Evolutionary conservation across 1,284 basidiomycete genomes (phyloP), one percentile per base, ranked within the genome.

Genomic region (Heliocybe sulcata): DNA sequence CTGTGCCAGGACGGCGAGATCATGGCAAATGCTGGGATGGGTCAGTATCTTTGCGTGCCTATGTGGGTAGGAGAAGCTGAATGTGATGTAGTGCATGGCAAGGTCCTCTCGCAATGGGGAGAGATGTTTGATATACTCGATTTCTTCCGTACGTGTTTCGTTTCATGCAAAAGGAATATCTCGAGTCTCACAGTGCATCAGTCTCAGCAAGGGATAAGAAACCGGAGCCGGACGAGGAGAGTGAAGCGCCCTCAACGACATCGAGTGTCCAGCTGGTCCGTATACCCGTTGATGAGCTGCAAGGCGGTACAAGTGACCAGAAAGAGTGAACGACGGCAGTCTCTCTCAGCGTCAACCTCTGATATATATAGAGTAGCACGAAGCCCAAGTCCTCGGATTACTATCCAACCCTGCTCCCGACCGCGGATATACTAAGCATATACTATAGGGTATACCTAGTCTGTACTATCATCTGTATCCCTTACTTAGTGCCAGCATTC

Each of bases 31-130:
- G 85, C 87, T 3, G 87, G 85, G 2, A 72, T 80, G 73, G 80
- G 87, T 87, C 55, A 45, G 69, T 59, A 0, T 14, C 2, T 23
- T 3, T 22, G 22, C n/a, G 55, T 26, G 29, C 42, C 20, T 20
- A 47, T 49, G 25, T 20, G 31, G n/a, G 27, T 16, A 6, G 22
- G 33, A 35, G 35, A 20, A 52, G 35, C 53, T 58, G 56, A 38
- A 10, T 54, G 26, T 16, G 25, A 29, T 47, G 27, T 56, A 90
- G 87, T 85, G 29, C 83, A 86, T 58, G 87, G 87, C 10, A 79
- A 87, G 63, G 87, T 90, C 1, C 74, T 89, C 22, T 81, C 83
- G 58, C 87, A 90, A 59, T 90, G 88, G 87, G 83, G 86, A 12
- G 81, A 80, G 63, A 90, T 90, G 88, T 90, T 90, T 63, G 77